Conservation (phyloP, 1,284 basidiomycete genomes). For the Ceratobasidium sp. region DNA sequence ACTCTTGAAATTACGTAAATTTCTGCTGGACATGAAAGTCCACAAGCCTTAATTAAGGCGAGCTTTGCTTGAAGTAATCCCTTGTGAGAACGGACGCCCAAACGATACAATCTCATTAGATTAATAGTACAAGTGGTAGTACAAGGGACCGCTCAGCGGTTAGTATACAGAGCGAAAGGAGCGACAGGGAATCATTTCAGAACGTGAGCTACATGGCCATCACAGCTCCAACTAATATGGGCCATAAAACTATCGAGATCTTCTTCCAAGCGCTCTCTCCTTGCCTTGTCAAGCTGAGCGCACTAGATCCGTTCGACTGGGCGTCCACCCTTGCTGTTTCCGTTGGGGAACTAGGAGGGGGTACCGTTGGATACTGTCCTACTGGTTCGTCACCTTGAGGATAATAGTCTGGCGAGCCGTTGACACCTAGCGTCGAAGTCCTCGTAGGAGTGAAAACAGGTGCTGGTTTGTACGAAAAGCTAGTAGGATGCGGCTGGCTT, state of each 20-base stretch:
- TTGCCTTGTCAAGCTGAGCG: conserved; percentile 30
- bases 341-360: conserved; percentile 3
- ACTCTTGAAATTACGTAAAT: too few relatives aligned
- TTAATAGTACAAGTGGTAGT: background rate
- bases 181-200: background rate
- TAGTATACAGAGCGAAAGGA: background rate
- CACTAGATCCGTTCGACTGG: background rate
- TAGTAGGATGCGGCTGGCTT: background rate
- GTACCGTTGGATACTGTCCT: background rate
- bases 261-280: conserved; percentile 23
- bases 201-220: conserved; percentile 24
- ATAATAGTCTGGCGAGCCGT: background rate
- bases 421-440: background rate
- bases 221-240: conserved; percentile 31
- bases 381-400: conserved; percentile 5
- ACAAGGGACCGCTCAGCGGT: background rate
- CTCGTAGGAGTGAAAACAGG: background rate
- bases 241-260: conserved; percentile 18
- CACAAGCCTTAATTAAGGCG: too few relatives aligned
- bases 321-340: background rate
- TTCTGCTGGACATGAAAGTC: too few relatives aligned
- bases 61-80: background rate
- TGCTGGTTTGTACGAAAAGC: too few relatives aligned
- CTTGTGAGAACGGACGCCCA: background rate
- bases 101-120: background rate